A percentile compares a stretch with the other conserved stretches of the same genome.
Conservation (phyloP, 2,329 filamentous ascomycete genomes). For the Pseudocercospora fijiensis region DNA sequence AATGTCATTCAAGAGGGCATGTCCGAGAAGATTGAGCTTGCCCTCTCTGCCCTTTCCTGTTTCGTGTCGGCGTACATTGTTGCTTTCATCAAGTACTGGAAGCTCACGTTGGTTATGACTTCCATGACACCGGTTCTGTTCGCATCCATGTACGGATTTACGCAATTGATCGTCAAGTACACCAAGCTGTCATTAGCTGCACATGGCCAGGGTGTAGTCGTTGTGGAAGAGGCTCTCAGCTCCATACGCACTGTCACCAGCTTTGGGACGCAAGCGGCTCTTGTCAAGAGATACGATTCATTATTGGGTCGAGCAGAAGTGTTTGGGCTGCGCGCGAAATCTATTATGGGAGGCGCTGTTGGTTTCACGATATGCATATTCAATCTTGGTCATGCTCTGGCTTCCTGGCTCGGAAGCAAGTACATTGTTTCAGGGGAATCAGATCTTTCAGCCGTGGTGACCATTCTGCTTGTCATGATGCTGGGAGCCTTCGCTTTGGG, state of each 20-base stretch:
- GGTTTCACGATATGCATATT: conserved; percentile 79
- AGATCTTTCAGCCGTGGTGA: conserved; percentile 69
- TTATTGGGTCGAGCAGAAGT: conserved; percentile 71
- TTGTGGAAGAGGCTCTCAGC: conserved; percentile 91
- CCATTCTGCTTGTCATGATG: conserved; percentile 85
- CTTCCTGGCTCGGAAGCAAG: conserved; percentile 82
- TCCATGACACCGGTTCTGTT: conserved; percentile 78
- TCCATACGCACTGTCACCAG: conserved; percentile 89
- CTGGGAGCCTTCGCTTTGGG: conserved; percentile 90
- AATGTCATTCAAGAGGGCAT: conserved; percentile 93
- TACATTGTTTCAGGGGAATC: conserved; percentile 69
- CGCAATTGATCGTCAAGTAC: conserved; percentile 73
- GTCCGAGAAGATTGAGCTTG: conserved; percentile 81
- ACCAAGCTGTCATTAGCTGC: conserved; percentile 75
- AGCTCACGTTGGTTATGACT: conserved; percentile 81
- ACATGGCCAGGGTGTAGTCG: conserved; percentile 71
- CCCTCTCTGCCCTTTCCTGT: conserved; percentile 71
- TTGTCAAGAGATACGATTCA: conserved; percentile 77
- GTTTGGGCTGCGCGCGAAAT: conserved; percentile 74
- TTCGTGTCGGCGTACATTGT: conserved; percentile 89
- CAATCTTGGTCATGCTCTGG: conserved; percentile 81
- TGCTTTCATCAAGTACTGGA: conserved; percentile 88
- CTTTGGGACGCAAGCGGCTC: conserved; percentile 86
- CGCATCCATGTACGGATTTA: conserved; percentile 70
- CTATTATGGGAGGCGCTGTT: conserved; percentile 72